Conservation (phyloP, 192 early-diverging fungal genomes). For the Entrophospora sp. region DNA sequence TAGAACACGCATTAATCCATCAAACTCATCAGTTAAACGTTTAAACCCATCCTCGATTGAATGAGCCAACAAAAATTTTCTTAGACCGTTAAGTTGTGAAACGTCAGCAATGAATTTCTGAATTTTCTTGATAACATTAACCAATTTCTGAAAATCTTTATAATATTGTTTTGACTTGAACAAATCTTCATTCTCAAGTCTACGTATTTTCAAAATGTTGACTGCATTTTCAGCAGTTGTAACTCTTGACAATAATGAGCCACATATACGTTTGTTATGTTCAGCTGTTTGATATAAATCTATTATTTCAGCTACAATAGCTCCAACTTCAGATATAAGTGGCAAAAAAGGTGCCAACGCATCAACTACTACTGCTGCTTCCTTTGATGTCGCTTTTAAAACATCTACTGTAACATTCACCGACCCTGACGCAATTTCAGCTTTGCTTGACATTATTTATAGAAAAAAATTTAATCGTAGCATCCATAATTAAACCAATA, state of each 20-base stretch:
- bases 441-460: no score
- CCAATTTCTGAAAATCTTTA: conserved; percentile 11
- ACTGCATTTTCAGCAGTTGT: conserved; percentile 3
- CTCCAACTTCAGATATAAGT: neutral
- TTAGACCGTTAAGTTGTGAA: conserved; percentile 15
- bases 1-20: conserved; percentile 3
- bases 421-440: no score
- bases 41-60: conserved; percentile 7
- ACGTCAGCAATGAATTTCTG: conserved; percentile 11
- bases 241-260: neutral
- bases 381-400: neutral
- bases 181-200: conserved; percentile 10
- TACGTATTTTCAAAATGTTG: conserved; percentile 3
- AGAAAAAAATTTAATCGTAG: no score
- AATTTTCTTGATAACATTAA: conserved; percentile 1
- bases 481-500: no score
- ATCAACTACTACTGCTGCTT: neutral
- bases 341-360: neutral
- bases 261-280: conserved; percentile 19
- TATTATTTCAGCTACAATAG: neutral
- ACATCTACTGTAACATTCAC: neutral
- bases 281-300: conserved; percentile 2
- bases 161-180: conserved; percentile 19
- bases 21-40: conserved; percentile 13
- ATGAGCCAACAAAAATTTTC: conserved; percentile 11